phyloP scores from a whole-genome alignment of 2,329 filamentous ascomycete genomes.

The Rutstroemia sp. region DNA sequence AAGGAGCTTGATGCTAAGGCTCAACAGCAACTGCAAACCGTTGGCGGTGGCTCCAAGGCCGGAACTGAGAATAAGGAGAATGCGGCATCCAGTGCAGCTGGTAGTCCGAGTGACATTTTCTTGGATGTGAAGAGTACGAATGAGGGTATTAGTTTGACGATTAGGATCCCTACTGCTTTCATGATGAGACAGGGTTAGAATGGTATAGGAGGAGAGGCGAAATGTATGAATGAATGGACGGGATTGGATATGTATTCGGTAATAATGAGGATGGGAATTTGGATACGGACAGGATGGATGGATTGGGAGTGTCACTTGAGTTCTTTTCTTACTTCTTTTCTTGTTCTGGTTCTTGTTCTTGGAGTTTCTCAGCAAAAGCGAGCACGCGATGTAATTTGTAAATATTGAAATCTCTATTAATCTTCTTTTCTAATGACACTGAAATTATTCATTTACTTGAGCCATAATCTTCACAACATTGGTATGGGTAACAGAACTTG shows the following conservation, averaged over 20 bases:
- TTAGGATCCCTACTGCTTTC: conserved; percentile 9
- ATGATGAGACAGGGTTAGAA: conserved; percentile 1
- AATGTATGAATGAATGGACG: neutral
- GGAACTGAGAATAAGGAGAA: neutral
- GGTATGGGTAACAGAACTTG: too few species aligned
- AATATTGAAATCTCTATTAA: too few species aligned
- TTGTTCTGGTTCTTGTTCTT: conserved; percentile 37
- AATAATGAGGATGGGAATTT: conserved; percentile 66
- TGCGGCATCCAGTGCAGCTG: neutral
- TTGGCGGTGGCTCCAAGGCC: neutral
- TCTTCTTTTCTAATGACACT: too few species aligned
- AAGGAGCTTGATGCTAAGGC: conserved; percentile 7
- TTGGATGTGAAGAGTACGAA: conserved; percentile 10
- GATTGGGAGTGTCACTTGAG: conserved; percentile 36
- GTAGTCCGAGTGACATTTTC: conserved; percentile 10
- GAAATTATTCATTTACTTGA: too few species aligned
- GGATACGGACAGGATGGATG: conserved; percentile 49
- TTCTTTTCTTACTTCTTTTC: conserved; percentile 50
- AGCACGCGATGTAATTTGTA: neutral
- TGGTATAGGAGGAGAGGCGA: neutral
- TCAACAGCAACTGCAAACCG: neutral
- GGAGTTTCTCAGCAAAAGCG: neutral
- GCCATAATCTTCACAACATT: too few species aligned
- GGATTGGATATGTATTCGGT: neutral
- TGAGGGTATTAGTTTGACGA: conserved; percentile 8